Base-by-base conservation (phyloP, 257 asterid species). In the Solanum chilense region DNA sequence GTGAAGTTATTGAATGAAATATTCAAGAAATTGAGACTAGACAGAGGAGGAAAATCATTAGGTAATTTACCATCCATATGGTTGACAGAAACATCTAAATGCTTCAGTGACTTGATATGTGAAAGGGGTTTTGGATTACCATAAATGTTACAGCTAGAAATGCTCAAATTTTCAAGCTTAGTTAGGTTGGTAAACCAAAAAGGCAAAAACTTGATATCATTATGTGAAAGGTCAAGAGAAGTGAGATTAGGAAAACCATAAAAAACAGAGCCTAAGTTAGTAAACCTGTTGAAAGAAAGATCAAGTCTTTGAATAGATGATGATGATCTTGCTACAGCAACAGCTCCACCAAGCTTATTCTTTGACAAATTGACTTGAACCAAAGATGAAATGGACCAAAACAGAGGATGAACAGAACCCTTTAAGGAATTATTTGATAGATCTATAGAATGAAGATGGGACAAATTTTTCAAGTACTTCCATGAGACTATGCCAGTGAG, bases 281-380 rank as follows among this genome's bases (percentile, higher is more conserved):
- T 93, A 66, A 97, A 94, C 95, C 99, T 90, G 90, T 97, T 97
- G 80, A 56, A 90, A 1, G 99, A 94, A 70, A 97, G 93, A 89
- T 95, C 91, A 64, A 97, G 92, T 85, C 60, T 91, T 23, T 88
- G 91, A 52, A 94, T 86, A 11, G 87, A 21, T 29, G 85, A 27
- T 16, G 25, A 66, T 69, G 91, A 86, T 42, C 69, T 91, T 1
- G 88, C 85, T 27, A 89, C 82, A 39, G 91, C 95, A 37, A 93
- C 81, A 0, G 93, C 64, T 29, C 98, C 98, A 39, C 99, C 99
- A 33, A 95, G 91, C 37, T 92, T 90, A 94, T 97, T 97, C 31
- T 42, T 82, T 27, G 99, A 92, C 71, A 97, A 91, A 85, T 95
- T 87, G 87, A 97, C 88, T 82, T 94, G 90, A 1, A 84, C 87